These are phyloP conservation scores for Epichloe baconii DNA, from an alignment of 2,329 filamentous ascomycete species.

Conservation along the genomic window DNA sequence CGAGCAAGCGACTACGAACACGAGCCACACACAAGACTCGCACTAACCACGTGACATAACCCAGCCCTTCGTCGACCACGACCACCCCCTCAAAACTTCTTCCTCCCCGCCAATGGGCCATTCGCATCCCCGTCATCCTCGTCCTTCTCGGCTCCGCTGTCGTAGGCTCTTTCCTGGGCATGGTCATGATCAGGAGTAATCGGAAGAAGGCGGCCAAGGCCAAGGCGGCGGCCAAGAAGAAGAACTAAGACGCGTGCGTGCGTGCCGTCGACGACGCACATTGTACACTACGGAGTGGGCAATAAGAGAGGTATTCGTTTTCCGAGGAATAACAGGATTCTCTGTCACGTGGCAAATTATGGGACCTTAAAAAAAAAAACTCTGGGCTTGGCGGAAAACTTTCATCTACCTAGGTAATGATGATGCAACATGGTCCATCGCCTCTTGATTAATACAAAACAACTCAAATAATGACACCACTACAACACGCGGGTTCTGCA, in stretches of 20 bases:
- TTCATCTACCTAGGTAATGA: too few relatives aligned
- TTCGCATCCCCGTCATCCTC: constrained; percentile 94
- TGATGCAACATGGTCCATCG: too few relatives aligned
- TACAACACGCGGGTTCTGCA: too few relatives aligned
- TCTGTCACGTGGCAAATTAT: too few relatives aligned
- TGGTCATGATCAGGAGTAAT: constrained; percentile 99
- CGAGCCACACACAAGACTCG: too few relatives aligned
- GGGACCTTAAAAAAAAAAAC: too few relatives aligned
- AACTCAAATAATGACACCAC: too few relatives aligned
- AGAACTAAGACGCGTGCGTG: constrained; percentile 41
- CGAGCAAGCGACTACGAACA: neutral
- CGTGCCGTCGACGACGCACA: too few relatives aligned
- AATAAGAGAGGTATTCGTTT: neutral
- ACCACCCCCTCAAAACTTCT: constrained; percentile 91
- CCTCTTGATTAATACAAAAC: too few relatives aligned
- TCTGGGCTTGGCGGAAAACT: too few relatives aligned
- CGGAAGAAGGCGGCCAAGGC: constrained; percentile 93
- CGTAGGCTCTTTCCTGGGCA: constrained; percentile 86
- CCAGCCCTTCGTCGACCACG: constrained; percentile 92
- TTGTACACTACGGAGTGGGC: neutral
- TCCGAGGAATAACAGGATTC: too few relatives aligned
- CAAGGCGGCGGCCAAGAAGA: constrained; percentile 75
- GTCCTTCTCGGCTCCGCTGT: constrained; percentile 84
- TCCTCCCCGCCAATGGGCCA: constrained; percentile 96
- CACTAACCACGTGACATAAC: neutral